Conservation (phyloP, 768 basidiomycete genomes). For the Psilocybe sp. region DNA sequence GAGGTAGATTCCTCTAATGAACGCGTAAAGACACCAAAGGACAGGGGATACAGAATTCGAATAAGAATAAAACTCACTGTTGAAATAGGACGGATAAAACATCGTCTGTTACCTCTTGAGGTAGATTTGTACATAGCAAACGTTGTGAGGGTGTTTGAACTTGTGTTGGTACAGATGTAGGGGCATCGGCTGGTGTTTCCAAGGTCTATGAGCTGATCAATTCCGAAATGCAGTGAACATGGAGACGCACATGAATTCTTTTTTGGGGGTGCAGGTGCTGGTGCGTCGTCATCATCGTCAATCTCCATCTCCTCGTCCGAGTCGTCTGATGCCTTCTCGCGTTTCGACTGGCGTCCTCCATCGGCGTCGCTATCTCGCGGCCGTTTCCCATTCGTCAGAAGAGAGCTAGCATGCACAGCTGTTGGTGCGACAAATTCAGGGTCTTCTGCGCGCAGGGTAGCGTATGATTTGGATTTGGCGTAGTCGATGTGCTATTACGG, state of each 20-base stretch:
- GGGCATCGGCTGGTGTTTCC: constrained; percentile 29
- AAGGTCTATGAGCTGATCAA: constrained; percentile 28
- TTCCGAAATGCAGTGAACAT: constrained; percentile 21
- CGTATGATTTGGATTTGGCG: constrained; percentile 86
- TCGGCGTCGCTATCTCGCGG: constrained; percentile 60
- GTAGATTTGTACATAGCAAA: constrained; percentile 81
- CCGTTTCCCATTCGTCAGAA: constrained; percentile 58
- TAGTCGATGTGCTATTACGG: constrained; percentile 78
- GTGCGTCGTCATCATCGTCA: constrained; percentile 78
- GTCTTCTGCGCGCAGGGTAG: constrained; percentile 76
- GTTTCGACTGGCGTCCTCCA: constrained; percentile 60
- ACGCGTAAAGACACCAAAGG: too few relatives aligned
- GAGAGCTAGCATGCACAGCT: constrained; percentile 54
- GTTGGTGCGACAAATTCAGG: constrained; percentile 76
- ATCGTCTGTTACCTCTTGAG: constrained; percentile 86
- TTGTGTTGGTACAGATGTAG: constrained; percentile 40
- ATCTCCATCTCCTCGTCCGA: constrained; percentile 87
- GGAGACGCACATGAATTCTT: constrained; percentile 45
- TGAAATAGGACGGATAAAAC: constrained; percentile 87
- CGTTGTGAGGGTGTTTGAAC: constrained; percentile 57
- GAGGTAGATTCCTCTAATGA: too few relatives aligned
- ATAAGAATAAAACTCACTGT: constrained; percentile 47
- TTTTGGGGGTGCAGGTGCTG: constrained; percentile 21
- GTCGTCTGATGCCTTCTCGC: constrained; percentile 57
- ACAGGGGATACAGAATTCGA: too few relatives aligned